These are phyloP conservation scores for Myxozyma kluyveri DNA, from an alignment of 805 yeast genomes.

Conservation along the genomic window DNA sequence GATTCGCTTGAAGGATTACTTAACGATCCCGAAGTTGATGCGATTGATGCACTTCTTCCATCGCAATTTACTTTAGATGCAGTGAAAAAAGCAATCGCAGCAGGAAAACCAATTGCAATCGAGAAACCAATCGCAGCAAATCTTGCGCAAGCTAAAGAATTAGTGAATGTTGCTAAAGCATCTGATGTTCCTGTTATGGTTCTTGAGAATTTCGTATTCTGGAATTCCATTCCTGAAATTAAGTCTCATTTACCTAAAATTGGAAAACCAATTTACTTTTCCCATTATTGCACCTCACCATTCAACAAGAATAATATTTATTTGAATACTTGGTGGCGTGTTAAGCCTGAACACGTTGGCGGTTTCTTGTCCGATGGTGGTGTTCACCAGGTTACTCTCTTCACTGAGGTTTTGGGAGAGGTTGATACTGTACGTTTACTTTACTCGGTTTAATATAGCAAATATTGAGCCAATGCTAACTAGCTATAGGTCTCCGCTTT, in stretches of 20 bases:
- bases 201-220: slow-evolving; percentile 83
- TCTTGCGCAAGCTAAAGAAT: slow-evolving; percentile 71
- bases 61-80: slow-evolving; percentile 71
- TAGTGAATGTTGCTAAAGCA: slow-evolving; percentile 61
- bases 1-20: slow-evolving; percentile 62
- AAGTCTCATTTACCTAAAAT: slow-evolving; percentile 62
- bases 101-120: slow-evolving; percentile 72
- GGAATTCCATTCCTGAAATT: slow-evolving; percentile 54
- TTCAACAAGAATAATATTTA: slow-evolving; percentile 50
- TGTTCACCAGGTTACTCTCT: slow-evolving; percentile 86
- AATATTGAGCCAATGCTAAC: not conserved
- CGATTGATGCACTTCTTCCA: slow-evolving; percentile 83
- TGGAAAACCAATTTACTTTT: slow-evolving; percentile 52
- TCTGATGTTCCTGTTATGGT: slow-evolving; percentile 69
- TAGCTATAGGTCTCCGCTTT: slow-evolving; percentile 49
- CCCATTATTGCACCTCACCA: slow-evolving; percentile 47
- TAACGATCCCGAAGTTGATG: slow-evolving; percentile 62
- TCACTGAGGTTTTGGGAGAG: slow-evolving; percentile 76
- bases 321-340: slow-evolving; percentile 79
- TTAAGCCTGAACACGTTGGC: slow-evolving; percentile 85
- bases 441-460: not conserved
- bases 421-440: slow-evolving; percentile 52
- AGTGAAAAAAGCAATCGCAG: slow-evolving; percentile 64
- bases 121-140: slow-evolving; percentile 94
- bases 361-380: slow-evolving; percentile 89